Evolutionary conservation across 23 red algal species (phyloP).

Genomic region (Rhodosorus marinus): DNA sequence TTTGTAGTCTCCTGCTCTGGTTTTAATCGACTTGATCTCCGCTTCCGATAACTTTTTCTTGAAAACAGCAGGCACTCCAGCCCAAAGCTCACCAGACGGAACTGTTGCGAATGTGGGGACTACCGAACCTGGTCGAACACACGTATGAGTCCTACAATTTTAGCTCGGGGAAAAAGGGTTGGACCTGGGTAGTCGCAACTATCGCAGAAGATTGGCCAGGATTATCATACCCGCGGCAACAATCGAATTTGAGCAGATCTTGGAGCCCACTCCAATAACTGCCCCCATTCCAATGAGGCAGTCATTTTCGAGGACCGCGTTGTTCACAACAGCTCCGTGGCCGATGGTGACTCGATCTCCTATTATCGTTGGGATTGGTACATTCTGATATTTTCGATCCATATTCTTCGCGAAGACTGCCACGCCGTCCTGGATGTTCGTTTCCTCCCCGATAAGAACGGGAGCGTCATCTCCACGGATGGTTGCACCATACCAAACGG

Average conservation of each 20-base stretch:
- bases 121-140: no score
- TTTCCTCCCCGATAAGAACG: neutral
- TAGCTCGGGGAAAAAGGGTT: no score
- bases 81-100: constrained; percentile 8
- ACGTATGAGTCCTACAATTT: no score
- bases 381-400: no score
- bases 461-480: neutral
- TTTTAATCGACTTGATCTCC: neutral
- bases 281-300: neutral
- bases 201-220: neutral
- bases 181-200: neutral
- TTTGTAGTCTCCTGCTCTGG: neutral
- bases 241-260: no score
- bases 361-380: neutral
- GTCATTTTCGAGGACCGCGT: neutral
- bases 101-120: neutral
- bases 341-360: neutral
- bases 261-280: no score
- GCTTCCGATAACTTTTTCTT: constrained; percentile 4
- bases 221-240: neutral
- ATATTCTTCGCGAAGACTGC: neutral
- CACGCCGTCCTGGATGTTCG: neutral
- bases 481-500: neutral
- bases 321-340: neutral
- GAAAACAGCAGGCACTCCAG: constrained; percentile 7